These are phyloP conservation scores for Turritis glabra DNA, from an alignment of 345 rosid genomes.

Conservation along the genomic window DNA sequence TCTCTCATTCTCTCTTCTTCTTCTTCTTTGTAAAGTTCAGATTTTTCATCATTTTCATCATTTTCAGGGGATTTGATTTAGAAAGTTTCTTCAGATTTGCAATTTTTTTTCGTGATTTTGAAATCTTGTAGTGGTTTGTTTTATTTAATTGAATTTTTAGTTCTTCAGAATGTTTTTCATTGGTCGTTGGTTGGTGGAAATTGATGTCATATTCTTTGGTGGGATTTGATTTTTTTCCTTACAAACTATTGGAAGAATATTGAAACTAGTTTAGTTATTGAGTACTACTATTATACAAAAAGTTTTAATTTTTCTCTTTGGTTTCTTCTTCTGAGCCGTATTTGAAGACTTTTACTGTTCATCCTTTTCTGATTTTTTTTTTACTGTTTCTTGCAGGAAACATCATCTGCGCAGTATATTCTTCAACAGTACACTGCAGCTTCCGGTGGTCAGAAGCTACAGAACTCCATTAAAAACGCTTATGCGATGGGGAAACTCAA, in stretches of 20 bases:
- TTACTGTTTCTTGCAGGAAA: conserved; percentile 52
- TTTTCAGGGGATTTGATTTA: background rate
- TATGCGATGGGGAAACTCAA: conserved; percentile 89
- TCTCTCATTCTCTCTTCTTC: background rate
- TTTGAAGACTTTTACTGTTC: conserved; percentile 17
- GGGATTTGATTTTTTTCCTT: conserved; percentile 29
- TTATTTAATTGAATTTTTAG: background rate
- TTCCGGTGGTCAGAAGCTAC: conserved; percentile 85
- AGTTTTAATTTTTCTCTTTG: background rate
- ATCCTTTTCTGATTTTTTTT: background rate
- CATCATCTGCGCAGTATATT: conserved; percentile 89
- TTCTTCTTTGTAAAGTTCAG: background rate
- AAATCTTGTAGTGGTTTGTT: conserved; percentile 6
- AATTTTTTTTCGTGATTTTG: background rate
- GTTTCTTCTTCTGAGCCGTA: background rate
- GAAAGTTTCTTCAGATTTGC: background rate
- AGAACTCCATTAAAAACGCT: conserved; percentile 71
- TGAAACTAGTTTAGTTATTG: conserved; percentile 9
- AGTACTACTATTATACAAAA: background rate
- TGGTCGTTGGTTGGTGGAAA: conserved; percentile 36
- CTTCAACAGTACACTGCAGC: conserved; percentile 91
- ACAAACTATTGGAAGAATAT: background rate
- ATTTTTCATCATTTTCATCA: conserved; percentile 7
- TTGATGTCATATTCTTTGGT: conserved; percentile 33
- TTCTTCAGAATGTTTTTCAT: conserved; percentile 26